Conservation (phyloP, 2,329 filamentous ascomycete genomes). For the Epichloe sibirici region DNA sequence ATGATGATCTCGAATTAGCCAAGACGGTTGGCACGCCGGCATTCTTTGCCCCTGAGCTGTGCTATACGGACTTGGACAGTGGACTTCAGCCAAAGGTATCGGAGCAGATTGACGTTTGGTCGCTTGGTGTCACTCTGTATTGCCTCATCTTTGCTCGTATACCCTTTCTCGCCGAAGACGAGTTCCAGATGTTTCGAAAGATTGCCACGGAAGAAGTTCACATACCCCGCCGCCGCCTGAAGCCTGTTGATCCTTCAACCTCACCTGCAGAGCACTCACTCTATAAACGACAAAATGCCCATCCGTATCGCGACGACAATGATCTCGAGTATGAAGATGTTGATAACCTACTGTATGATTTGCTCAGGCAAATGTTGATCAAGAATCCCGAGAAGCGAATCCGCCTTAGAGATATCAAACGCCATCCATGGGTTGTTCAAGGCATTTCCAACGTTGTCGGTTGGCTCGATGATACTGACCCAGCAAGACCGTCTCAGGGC, state of each 20-base stretch:
- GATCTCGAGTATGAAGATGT: slow-evolving; percentile 78
- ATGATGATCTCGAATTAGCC: slow-evolving; percentile 89
- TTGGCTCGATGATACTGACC: slow-evolving; percentile 95
- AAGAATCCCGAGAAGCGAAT: slow-evolving; percentile 89
- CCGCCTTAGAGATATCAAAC: slow-evolving; percentile 81
- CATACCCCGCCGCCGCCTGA: slow-evolving; percentile 71
- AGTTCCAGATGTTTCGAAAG: slow-evolving; percentile 81
- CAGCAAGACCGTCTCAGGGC: slow-evolving; percentile 62
- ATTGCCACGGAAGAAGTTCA: slow-evolving; percentile 91
- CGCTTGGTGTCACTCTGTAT: slow-evolving; percentile 88
- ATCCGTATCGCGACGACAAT: slow-evolving; percentile 62
- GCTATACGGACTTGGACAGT: slow-evolving; percentile 66
- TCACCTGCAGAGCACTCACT: slow-evolving; percentile 42
- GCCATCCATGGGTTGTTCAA: slow-evolving; percentile 79
- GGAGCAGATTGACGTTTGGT: slow-evolving; percentile 95
- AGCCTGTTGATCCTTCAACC: slow-evolving; percentile 54
- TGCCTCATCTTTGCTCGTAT: slow-evolving; percentile 90
- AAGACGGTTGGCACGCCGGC: slow-evolving; percentile 96
- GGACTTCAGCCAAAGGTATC: slow-evolving; percentile 68
- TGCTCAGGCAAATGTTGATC: slow-evolving; percentile 65
- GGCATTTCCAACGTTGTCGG: slow-evolving; percentile 60
- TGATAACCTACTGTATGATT: slow-evolving; percentile 65
- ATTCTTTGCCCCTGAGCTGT: slow-evolving; percentile 94
- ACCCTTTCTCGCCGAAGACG: slow-evolving; percentile 83
- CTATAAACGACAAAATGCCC: slow-evolving; percentile 44